phyloP scores from a whole-genome alignment of 371 early-diverging fungal species.

The Actinomucor elegans region DNA sequence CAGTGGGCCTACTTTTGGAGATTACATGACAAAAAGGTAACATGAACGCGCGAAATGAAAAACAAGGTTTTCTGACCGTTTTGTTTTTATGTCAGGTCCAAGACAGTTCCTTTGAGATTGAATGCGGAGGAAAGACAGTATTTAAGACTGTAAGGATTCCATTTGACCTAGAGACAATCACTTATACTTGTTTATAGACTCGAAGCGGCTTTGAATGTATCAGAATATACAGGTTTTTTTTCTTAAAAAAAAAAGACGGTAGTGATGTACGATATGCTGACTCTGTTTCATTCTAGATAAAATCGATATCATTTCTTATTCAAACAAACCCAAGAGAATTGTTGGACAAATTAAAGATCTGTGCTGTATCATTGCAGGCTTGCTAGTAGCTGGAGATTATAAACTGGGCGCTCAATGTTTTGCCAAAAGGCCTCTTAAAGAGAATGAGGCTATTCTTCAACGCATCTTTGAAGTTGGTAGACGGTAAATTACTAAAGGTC shows the following conservation, averaged over 20 bases:
- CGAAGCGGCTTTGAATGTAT: conserved; percentile 91
- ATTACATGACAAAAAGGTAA: conserved; percentile 71
- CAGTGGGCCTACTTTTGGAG: conserved; percentile 58
- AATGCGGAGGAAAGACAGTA: conserved; percentile 84
- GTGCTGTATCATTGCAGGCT: conserved; percentile 90
- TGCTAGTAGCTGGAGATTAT: conserved; percentile 82
- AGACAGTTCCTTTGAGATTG: conserved; percentile 91
- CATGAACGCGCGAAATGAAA: background rate
- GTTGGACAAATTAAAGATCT: conserved; percentile 92
- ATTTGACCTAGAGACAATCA: too few relatives aligned
- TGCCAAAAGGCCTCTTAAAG: conserved; percentile 71
- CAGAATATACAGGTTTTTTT: conserved; percentile 56
- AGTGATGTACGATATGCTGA: background rate
- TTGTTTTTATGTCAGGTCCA: conserved; percentile 44
- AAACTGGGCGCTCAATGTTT: conserved; percentile 84
- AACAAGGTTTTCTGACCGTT: background rate
- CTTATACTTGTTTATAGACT: conserved; percentile 40
- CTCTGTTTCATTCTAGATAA: conserved; percentile 78
- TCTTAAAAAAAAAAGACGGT: background rate
- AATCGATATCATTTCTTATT: conserved; percentile 85
- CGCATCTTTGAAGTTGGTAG: conserved; percentile 94
- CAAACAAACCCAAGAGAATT: conserved; percentile 85
- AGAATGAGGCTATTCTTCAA: conserved; percentile 87
- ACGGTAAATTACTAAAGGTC: conserved; percentile 43
- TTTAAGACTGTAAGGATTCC: conserved; percentile 64